These are phyloP conservation scores for Hypoxylon sp. DNA, from an alignment of 2,329 filamentous ascomycete genomes.

Conservation along the genomic window DNA sequence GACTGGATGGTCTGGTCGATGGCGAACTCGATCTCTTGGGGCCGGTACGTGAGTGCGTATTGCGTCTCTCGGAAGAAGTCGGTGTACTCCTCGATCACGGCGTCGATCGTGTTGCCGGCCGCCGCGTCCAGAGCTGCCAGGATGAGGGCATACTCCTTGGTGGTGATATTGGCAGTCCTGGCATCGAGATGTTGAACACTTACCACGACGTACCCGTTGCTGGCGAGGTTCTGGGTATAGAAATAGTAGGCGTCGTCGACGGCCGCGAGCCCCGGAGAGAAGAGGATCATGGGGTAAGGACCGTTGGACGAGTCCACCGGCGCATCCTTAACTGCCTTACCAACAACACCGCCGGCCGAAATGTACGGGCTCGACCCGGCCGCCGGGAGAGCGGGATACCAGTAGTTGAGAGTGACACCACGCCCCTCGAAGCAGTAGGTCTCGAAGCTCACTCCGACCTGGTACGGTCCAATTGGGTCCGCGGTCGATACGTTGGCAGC, in stretches of 20 bases:
- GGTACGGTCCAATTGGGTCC: constrained; percentile 30
- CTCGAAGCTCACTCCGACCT: constrained; percentile 29
- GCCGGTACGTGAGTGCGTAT: constrained; percentile 32
- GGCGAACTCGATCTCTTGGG: constrained; percentile 32
- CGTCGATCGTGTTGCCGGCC: constrained; percentile 26
- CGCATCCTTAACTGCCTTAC: constrained; percentile 24
- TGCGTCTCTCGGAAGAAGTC: constrained; percentile 34
- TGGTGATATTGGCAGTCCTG: constrained; percentile 19
- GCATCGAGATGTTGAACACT: constrained; percentile 31
- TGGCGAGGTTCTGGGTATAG: constrained; percentile 35
- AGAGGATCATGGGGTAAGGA: constrained; percentile 35
- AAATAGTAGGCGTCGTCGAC: constrained; percentile 38
- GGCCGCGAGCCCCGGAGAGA: constrained; percentile 33
- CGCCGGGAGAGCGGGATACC: constrained; percentile 29
- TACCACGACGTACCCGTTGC: constrained; percentile 32
- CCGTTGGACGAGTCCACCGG: constrained; percentile 27
- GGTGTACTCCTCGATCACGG: constrained; percentile 31
- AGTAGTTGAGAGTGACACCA: constrained; percentile 27
- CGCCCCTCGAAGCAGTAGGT: constrained; percentile 29
- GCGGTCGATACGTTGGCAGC: constrained; percentile 27
- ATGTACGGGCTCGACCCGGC: constrained; percentile 25
- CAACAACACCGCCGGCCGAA: constrained; percentile 30
- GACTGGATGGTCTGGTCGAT: constrained; percentile 22
- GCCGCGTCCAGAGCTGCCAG: constrained; percentile 20
- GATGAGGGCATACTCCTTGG: constrained; percentile 1